Base-by-base conservation (phyloP, 2,329 filamentous ascomycete genomes). In the Trichophyton verrucosum region DNA sequence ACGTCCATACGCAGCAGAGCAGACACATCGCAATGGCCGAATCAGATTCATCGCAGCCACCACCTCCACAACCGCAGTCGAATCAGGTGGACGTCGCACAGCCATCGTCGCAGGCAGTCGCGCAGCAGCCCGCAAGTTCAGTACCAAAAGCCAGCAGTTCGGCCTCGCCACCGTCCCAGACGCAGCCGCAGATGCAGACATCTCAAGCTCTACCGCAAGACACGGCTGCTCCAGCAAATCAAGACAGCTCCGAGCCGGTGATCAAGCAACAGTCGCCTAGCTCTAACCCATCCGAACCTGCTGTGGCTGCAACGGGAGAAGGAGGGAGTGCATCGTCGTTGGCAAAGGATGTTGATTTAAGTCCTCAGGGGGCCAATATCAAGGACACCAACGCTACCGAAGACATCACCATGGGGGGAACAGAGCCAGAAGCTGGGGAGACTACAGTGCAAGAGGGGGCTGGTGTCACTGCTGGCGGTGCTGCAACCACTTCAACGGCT, bases 11-110 rank as follows among this genome's bases (percentile, higher is more conserved):
- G 3, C 33, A 27, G n/a, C 27, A 55, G 24, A 51, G 22, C 46
- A 55, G 30, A 55, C 47, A 60, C 59, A 30, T 64, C 67, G 70
- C 62, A 65, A 74, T 74, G 72, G 67, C 71, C 67, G 71, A 73
- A 61, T 66, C 69, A 67, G 64, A 62, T 38, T 59, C 62, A 44
- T 58, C 66, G 60, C 67, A 47, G 57, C 68, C 66, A 61, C 65
- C 66, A 61, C 61, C 63, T 61, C 57, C 61, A 57, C 58, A 61
- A 24, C 58, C 63, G 49, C 60, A 63, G 9, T 62, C 60, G 49
- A 57, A 57, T 46, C 42, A 61, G 33, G 38, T 61, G 53, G 62
- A 62, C 47, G 60, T 63, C 58, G 60, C 62, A 63, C 62, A 61
- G 57, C 62, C 33, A 58, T 58, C 66, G 46, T 63, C 67, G 40